Evolutionary conservation across 495 filamentous ascomycete genomes (phyloP).

Genomic region (Letharia lupina): DNA sequence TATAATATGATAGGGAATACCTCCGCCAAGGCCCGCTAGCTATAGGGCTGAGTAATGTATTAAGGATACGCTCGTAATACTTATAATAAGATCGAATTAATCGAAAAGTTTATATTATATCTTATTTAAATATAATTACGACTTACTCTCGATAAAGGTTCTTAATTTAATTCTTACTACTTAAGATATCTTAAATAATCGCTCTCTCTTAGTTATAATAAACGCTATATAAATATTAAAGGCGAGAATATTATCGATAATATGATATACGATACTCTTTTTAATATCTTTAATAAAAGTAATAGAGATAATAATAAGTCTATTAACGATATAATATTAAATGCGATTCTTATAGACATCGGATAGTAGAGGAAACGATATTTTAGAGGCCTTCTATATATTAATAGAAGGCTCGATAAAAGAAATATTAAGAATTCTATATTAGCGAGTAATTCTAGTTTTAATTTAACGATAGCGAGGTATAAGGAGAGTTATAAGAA

Average conservation of each 20-base stretch:
- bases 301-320: background rate
- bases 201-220: background rate
- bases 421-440: background rate
- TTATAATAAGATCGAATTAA: too few relatives aligned
- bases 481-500: too few relatives aligned
- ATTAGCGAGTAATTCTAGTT: background rate
- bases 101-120: background rate
- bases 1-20: too few relatives aligned
- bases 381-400: background rate
- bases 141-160: background rate
- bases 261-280: background rate
- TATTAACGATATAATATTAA: background rate
- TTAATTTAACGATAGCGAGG: background rate
- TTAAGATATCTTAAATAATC: background rate
- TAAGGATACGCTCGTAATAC: too few relatives aligned
- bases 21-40: too few relatives aligned
- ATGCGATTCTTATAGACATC: background rate
- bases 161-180: background rate
- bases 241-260: background rate
- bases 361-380: background rate
- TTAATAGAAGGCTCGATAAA: background rate
- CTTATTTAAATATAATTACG: background rate
- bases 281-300: background rate
- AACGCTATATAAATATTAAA: background rate
- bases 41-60: too few relatives aligned